Conservation (phyloP, 2,329 filamentous ascomycete species). For the Phialophora macrospora region DNA sequence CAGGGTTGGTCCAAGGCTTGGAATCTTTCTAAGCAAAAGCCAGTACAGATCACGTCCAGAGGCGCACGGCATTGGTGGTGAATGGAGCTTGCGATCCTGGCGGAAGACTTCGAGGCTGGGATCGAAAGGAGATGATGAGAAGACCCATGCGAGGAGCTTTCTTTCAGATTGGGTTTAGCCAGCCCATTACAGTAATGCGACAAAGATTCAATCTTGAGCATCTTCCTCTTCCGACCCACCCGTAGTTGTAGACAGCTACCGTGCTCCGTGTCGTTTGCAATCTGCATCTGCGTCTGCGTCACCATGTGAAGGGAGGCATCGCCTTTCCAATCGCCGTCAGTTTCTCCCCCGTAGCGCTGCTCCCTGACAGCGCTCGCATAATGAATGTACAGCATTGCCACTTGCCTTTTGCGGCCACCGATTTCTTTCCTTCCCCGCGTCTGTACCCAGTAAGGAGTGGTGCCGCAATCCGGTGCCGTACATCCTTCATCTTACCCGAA, state of each 20-base stretch:
- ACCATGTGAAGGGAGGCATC: too few species aligned
- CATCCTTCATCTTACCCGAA: too few species aligned
- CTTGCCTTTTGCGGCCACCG: too few species aligned
- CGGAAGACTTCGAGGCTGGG: not conserved
- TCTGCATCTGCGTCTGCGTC: too few species aligned
- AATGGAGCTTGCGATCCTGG: not conserved
- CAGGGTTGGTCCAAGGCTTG: not conserved
- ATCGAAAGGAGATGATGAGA: not conserved
- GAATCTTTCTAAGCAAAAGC: too few species aligned
- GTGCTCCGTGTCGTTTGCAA: not conserved
- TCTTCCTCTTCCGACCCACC: not conserved
- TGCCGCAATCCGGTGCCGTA: too few species aligned
- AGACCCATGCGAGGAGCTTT: not conserved
- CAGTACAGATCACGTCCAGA: not conserved
- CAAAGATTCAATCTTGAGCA: not conserved
- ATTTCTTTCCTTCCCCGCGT: too few species aligned
- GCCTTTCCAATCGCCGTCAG: too few species aligned
- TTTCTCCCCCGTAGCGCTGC: too few species aligned
- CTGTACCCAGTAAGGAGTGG: too few species aligned
- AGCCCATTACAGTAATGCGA: not conserved
- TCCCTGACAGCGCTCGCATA: too few species aligned
- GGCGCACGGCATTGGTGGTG: not conserved
- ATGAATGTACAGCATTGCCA: too few species aligned
- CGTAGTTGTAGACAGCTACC: not conserved
- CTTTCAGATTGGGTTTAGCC: not conserved